Evolutionary conservation across 257 asterid species (phyloP).

Genomic region (Nicotiana otophora): DNA sequence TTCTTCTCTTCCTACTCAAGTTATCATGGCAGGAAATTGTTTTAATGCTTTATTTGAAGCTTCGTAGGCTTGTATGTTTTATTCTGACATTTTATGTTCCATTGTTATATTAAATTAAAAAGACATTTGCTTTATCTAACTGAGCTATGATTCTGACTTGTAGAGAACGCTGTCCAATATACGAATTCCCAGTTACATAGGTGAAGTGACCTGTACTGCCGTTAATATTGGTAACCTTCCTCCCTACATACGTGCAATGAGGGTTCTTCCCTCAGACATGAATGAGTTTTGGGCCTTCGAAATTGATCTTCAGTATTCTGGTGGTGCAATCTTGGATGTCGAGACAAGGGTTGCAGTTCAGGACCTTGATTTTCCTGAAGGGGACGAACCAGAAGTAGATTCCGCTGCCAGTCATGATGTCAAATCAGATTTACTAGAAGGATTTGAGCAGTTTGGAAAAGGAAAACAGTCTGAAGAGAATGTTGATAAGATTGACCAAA

Average conservation of each 20-base stretch:
- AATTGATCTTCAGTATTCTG: constrained; percentile 74
- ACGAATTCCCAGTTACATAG: constrained; percentile 79
- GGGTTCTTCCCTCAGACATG: constrained; percentile 83
- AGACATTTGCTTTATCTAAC: background rate
- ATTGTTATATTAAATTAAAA: background rate
- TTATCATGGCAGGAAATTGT: background rate
- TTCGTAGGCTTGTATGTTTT: background rate
- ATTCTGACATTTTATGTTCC: background rate
- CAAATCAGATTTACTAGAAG: constrained; percentile 70
- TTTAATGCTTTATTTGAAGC: background rate
- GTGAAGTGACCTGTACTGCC: constrained; percentile 74
- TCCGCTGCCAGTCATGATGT: constrained; percentile 50
- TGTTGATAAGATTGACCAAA: constrained; percentile 28
- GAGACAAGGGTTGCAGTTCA: constrained; percentile 85
- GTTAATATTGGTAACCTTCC: constrained; percentile 82
- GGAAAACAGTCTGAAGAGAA: constrained; percentile 52
- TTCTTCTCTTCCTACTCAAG: background rate
- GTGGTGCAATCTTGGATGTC: constrained; percentile 63
- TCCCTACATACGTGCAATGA: constrained; percentile 81
- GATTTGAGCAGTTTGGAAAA: constrained; percentile 49
- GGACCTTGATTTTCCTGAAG: constrained; percentile 60
- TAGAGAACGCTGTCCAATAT: constrained; percentile 70
- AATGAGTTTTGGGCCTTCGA: constrained; percentile 83
- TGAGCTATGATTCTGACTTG: background rate
- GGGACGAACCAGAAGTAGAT: constrained; percentile 33